Evolutionary conservation across 139 green algal genomes (phyloP).

Genomic region (Pseudopediastrum boryanum): DNA sequence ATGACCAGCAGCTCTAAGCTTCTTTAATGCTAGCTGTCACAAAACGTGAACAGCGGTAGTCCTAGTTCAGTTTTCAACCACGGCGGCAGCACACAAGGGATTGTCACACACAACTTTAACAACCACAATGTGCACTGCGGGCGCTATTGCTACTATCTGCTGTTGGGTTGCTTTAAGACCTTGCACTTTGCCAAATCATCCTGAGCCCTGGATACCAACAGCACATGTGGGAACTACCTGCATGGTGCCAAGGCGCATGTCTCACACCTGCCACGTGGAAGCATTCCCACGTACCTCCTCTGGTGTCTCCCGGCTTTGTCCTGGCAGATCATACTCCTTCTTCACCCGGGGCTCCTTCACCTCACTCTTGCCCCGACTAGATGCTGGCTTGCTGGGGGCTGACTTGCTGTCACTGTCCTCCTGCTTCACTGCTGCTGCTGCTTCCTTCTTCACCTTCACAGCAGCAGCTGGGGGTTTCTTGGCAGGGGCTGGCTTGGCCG

Average conservation of each 20-base stretch:
- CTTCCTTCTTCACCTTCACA: not conserved
- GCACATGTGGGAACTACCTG: not conserved
- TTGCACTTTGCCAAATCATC: not conserved
- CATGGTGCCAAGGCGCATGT: not conserved
- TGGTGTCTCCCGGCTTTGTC: conserved; percentile 78
- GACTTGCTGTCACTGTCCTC: too few relatives aligned
- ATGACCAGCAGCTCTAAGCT: too few relatives aligned
- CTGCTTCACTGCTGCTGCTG: not conserved
- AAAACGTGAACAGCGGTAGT: not conserved
- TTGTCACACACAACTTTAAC: not conserved
- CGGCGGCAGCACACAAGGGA: not conserved
- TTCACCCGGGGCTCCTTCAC: conserved; percentile 39
- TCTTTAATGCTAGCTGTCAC: too few relatives aligned
- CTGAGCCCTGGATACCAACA: not conserved
- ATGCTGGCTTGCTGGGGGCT: conserved; percentile 13
- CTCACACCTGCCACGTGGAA: not conserved
- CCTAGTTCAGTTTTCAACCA: not conserved
- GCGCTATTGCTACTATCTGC: not conserved
- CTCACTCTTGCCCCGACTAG: not conserved
- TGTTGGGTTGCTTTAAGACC: not conserved
- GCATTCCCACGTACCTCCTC: conserved; percentile 54
- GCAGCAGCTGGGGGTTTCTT: not conserved
- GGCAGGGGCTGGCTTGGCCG: conserved; percentile 6
- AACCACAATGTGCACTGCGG: not conserved
- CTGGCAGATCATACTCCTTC: conserved; percentile 78